Evolutionary conservation across 140 eudicot species (phyloP), one percentile per base, ranked within the genome.

Genomic region (Eryngium alpinum): DNA sequence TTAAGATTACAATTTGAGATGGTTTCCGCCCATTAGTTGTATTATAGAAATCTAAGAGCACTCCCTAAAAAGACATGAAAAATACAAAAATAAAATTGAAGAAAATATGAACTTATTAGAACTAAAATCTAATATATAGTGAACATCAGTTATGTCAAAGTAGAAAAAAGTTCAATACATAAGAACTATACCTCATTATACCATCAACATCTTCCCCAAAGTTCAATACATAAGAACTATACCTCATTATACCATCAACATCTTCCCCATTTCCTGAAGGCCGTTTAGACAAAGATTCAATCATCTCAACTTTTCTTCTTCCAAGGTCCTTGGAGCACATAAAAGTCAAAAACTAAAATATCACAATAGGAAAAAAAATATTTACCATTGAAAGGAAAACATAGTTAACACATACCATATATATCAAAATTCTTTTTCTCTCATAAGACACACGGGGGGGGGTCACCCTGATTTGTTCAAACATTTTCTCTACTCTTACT

Each of bases 211-310:
- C 80, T 25, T 25, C 60, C 60, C 99, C 99, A n/a, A n/a, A n/a
- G n/a, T n/a, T 44, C 79, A 44, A 44, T 31, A 75, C 79, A 75
- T 46, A 75, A 16, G 2, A 73, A 17, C 51, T 28, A 32, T 72
- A 93, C 99, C 97, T 92, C 97, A 95, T 95, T 51, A 92, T 95
- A 81, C 99, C 99, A 83, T 84, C 91, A 86, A 92, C 99, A 25
- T 84, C 80, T 25, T 25, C 60, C 60, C 99, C 99, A 87, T 91
- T 85, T 85, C 84, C 89, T 66, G 83, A 87, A 46, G 96, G 99
- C n/a, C n/a, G n/a, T 83, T 93, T 87, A 65, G 74, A 95, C 88
- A 95, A 86, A 83, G 89, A 85, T 79, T 93, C 88, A 74, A 95
- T 93, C 93, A 95, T 93, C 85, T 95, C 98, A 83, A 86, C 88